Evolutionary conservation across 257 asterid species (phyloP), one percentile per base, ranked within the genome.

Genomic region (Mentha longifolia): DNA sequence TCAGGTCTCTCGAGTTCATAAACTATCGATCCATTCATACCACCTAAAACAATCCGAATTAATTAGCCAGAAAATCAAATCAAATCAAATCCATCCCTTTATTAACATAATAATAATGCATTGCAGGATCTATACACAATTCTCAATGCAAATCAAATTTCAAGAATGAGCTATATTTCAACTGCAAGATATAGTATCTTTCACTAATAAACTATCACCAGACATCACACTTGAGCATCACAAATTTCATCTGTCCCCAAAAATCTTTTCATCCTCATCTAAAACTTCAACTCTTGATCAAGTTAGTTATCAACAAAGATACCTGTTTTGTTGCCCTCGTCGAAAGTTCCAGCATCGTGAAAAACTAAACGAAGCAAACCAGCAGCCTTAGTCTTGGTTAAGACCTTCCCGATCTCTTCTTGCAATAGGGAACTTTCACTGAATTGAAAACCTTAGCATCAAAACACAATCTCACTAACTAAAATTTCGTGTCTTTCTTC

Each of bases 321-420:
- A 91, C 96, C 97, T 68, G 85, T 80, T 62, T 83, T 74, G 37
- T 87, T 89, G 15, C 79, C 79, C 73, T 78, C 70, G 73, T 84
- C 89, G 71, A 85, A 93, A 74, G 98, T 93, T 81, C 97, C 98
- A n/a, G 98, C 97, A 56, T 93, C 98, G n/a, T 91, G 97, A 76
- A 93, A 93, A 55, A 84, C 98, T 74, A 93, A 79, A 71, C 97
- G 97, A 70, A 93, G 96, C 60, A 89, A 82, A 65, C 97, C 96
- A 50, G 97, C 89, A 81, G 97, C 96, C 78, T 87, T 89, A 76
- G 76, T 84, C 80, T 83, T 87, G 75, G 96, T 80, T 71, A 91
- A 68, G 47, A 86, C 88, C 80, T 86, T 85, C 72, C 77, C 57
- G 57, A 93, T 86, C 81, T 87, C 98, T 71, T 88, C 95, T 77